Conservation (phyloP, 306 rosid species). For the Cicer judaicum region DNA sequence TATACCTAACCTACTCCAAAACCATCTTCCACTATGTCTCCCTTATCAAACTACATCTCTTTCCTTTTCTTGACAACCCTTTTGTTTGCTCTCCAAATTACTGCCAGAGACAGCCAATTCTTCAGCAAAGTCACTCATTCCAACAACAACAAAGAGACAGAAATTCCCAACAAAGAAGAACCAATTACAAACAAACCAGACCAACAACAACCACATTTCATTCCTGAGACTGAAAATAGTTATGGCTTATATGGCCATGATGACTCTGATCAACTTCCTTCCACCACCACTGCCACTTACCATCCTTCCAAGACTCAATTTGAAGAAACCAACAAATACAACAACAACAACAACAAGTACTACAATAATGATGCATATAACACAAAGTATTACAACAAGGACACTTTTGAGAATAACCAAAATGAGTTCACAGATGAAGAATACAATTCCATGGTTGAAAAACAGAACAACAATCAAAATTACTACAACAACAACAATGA, state of each 20-base stretch:
- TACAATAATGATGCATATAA: conserved; percentile 43
- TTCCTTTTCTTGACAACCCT: conserved; percentile 56
- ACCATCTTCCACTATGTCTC: conserved; percentile 59
- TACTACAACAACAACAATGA: conserved; percentile 43
- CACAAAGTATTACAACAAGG: conserved; percentile 46
- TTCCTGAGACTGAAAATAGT: conserved; percentile 65
- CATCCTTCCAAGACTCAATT: conserved; percentile 52
- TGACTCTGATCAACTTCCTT: conserved; percentile 59
- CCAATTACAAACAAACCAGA: conserved; percentile 49
- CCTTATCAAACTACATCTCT: conserved; percentile 43
- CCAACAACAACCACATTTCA: conserved; percentile 63
- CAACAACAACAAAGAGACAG: conserved; percentile 53
- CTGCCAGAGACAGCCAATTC: conserved; percentile 78
- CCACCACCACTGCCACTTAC: conserved; percentile 43
- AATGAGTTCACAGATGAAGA: conserved; percentile 45
- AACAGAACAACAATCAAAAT: conserved; percentile 45
- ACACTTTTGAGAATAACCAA: conserved; percentile 39
- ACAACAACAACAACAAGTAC: conserved; percentile 46
- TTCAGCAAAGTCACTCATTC: conserved; percentile 76
- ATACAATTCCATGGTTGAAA: conserved; percentile 46
- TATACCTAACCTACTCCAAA: conserved; percentile 12
- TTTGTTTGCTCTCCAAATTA: conserved; percentile 55
- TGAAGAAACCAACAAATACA: conserved; percentile 43
- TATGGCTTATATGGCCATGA: conserved; percentile 93
- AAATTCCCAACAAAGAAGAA: conserved; percentile 46